Evolutionary conservation across 805 yeast genomes (phyloP), one percentile per base, ranked within the genome.

Genomic region (Hermanozyma aechmeae): DNA sequence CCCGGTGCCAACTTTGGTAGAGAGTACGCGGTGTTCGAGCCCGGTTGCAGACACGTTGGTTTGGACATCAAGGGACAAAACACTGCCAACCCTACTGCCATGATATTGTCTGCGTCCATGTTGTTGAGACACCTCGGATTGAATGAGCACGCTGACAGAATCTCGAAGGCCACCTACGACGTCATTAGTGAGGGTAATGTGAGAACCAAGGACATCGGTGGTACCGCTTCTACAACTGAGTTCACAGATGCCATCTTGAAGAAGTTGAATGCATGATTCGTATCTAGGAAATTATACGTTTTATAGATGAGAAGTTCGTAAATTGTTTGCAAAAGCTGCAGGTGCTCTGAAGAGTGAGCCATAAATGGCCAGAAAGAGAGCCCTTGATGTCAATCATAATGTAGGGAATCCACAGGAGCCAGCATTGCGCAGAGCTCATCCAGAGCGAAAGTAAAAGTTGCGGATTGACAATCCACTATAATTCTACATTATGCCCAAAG

Each of bases 41-140:
- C 98, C 51, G 98, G 97, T 66, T 87, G 96, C 68, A 83, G 98
- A 74, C 97, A 87, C 70, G 97, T 87, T 51, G 97, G 97, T 64
- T 72, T 89, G 49, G 96, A 89, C 63, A 83, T 92, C 59, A 73
- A 83, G 71, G 96, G 95, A 55, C 75, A 83, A 64, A 82, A 85
- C 71, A 72, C 84, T 41, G 97, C 97, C 42, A 89, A 89, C 77
- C 98, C 98, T 58, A 84, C 96, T 38, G 97, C 96, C 46, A 81
- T 89, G 89, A 81, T 89, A 50, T 71, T 92, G 51, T 84, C 96
- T 35, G 74, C 95, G 26, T 65, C 87, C 40, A 76, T 89, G 80
- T 61, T 89, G 79, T 75, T 89, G 67, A 83, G 96, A 68, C 98
- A 89, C 65, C 73, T 89, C 54, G 96, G 96, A 43, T 71, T 89